Percentiles rank a stretch among this genome's conserved stretches.
Conservation (phyloP, 371 early-diverging fungal genomes). For the Actinomortierella ambigua region DNA sequence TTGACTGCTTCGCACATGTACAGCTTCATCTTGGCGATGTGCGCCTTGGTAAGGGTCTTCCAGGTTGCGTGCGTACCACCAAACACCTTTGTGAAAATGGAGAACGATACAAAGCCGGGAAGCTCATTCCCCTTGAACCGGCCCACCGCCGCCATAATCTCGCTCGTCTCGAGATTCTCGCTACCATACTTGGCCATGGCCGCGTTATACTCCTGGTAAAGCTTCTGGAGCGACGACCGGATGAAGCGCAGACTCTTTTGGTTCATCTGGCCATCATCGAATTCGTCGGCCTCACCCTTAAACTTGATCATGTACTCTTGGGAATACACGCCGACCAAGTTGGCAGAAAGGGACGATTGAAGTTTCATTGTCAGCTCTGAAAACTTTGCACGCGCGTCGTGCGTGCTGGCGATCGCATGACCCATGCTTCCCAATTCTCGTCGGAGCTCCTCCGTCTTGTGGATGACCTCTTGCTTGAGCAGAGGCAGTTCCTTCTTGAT, state of each 20-base stretch:
- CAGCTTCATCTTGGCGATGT: constrained; percentile 19
- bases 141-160: constrained; percentile 17
- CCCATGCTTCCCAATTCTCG: constrained; percentile 14
- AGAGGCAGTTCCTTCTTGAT: constrained; percentile 34
- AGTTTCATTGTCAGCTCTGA: constrained; percentile 13
- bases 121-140: constrained; percentile 27
- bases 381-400: constrained; percentile 18
- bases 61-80: constrained; percentile 14
- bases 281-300: neutral
- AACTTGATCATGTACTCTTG: constrained; percentile 17
- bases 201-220: constrained; percentile 11
- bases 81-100: constrained; percentile 21
- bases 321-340: constrained; percentile 23
- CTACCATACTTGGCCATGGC: constrained; percentile 18
- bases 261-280: constrained; percentile 7
- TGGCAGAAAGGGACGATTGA: constrained; percentile 10
- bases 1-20: constrained; percentile 19
- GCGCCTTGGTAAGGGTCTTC: constrained; percentile 21
- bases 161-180: constrained; percentile 11
- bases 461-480: constrained; percentile 15
- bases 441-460: too few species aligned
- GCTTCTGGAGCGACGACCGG: constrained; percentile 15
- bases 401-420: neutral
- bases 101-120: constrained; percentile 29
- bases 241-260: constrained; percentile 3